Evolutionary conservation across 179 eudicot genomes (phyloP), one percentile per base, ranked within the genome.

Genomic region (Drosera spatulata): DNA sequence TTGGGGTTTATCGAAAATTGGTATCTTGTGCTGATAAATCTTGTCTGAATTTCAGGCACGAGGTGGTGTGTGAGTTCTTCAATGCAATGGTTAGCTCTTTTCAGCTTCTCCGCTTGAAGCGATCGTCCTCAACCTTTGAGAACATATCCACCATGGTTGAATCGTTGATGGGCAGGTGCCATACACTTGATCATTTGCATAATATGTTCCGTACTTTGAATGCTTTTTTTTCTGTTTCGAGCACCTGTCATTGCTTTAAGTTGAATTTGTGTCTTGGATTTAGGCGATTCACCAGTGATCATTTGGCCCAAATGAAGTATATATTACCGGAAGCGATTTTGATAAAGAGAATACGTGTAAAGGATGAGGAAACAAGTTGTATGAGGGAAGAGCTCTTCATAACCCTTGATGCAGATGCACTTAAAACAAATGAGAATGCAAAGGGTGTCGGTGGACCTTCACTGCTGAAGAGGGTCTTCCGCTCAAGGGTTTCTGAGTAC

Each of bases 381-480:
- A 83, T 85, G 97, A 85, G 77, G 74, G 94, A 88, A 37, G 99
- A 90, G 41, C 86, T 90, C 66, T 77, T 66, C 59, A 61, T 94
- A 4, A 59, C 75, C 2, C 69, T 94, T 53, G 75, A 83, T 51
- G 49, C 61, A 40, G 66, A 68, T 58, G 76, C 80, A 6, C 42
- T 81, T 22, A 67, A 67, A 62, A 53, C 56, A 41, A 69, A 56
- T 8, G 65, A 64, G 62, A 66, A 69, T 64, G 48, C 39, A 14
- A 75, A 80, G 33, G 76, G 77, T 38, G 50, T 61, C 8, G 68
- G 49, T 67, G 75, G 77, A 9, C 71, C 67, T 75, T 61, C 68
- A 13, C 62, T 61, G 54, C 47, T 81, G 71, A 81, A 77, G 76
- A 76, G 64, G 54, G 53, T 78, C 33, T 88, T 88, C 55, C 90